Percentiles rank a stretch among this genome's conserved stretches.
Evolutionary conservation across 2,329 filamentous ascomycete genomes (phyloP).

Genomic region (Penicillium sp.): DNA sequence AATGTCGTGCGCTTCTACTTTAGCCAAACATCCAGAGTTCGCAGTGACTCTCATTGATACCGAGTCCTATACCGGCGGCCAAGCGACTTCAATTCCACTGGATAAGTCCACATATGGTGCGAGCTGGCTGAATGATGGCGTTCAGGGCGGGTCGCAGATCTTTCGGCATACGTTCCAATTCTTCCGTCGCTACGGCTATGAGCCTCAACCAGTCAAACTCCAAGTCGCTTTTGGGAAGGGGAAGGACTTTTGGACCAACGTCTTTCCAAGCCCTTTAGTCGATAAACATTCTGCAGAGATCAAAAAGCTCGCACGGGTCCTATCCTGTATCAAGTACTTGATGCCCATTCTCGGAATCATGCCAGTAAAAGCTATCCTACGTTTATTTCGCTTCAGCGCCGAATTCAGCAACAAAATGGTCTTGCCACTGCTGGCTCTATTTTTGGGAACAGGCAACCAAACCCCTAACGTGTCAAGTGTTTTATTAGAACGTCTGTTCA

Average conservation of each 20-base stretch:
- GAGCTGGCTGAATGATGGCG: constrained; percentile 61
- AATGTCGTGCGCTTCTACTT: constrained; percentile 65
- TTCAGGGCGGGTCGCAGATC: constrained; percentile 60
- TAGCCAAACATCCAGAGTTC: constrained; percentile 66
- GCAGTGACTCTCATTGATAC: constrained; percentile 63
- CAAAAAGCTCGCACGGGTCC: constrained; percentile 53
- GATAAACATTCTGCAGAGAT: constrained; percentile 58
- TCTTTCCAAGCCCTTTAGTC: constrained; percentile 57
- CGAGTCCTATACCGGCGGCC: constrained; percentile 59
- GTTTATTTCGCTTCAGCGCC: constrained; percentile 65
- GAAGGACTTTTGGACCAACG: constrained; percentile 61
- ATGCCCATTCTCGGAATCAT: constrained; percentile 58
- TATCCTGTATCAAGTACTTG: constrained; percentile 56
- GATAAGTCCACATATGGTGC: constrained; percentile 58
- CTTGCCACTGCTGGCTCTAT: constrained; percentile 69
- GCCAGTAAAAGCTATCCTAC: constrained; percentile 63
- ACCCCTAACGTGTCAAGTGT: constrained; percentile 69
- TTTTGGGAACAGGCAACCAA: constrained; percentile 73
- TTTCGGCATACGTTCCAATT: constrained; percentile 64
- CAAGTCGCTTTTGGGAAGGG: constrained; percentile 63
- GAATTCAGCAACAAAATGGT: constrained; percentile 72
- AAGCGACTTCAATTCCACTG: constrained; percentile 58
- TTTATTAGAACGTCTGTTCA: constrained; percentile 62
- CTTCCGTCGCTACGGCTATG: constrained; percentile 57
- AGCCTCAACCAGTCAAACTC: constrained; percentile 58